Conservation (phyloP, 352 stramenopile species). For the Globisporangium solare region DNA sequence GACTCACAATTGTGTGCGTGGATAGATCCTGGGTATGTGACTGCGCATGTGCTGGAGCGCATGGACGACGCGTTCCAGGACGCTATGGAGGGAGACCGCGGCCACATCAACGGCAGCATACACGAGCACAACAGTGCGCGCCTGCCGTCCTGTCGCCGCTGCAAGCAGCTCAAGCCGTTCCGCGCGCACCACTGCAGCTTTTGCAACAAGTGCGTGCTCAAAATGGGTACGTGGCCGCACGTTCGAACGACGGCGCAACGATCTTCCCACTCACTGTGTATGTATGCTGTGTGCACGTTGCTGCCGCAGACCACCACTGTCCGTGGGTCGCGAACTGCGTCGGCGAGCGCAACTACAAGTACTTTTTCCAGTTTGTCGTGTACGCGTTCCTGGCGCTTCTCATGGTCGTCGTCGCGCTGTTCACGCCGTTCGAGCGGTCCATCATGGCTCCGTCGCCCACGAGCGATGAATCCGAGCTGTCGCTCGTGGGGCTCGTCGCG, state of each 20-base stretch:
- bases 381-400: slow-evolving; percentile 64
- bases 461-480: slow-evolving; percentile 25
- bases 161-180: slow-evolving; percentile 71
- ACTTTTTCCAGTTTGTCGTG: slow-evolving; percentile 81
- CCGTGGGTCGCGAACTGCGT: slow-evolving; percentile 92
- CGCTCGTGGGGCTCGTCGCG: slow-evolving; percentile 48
- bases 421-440: slow-evolving; percentile 40
- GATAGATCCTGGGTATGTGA: slow-evolving; percentile 80
- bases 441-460: slow-evolving; percentile 18
- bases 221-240: slow-evolving; percentile 86
- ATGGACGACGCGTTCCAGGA: slow-evolving; percentile 59
- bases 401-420: slow-evolving; percentile 55
- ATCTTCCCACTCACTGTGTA: too few relatives aligned
- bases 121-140: background rate
- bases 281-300: background rate
- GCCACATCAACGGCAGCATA: slow-evolving; percentile 10
- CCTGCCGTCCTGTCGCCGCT: slow-evolving; percentile 48
- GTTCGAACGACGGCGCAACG: too few relatives aligned
- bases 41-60: slow-evolving; percentile 45
- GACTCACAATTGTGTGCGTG: background rate
- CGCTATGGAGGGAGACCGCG: slow-evolving; percentile 42
- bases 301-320: slow-evolving; percentile 97
- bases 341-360: slow-evolving; percentile 83
- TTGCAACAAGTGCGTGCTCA: slow-evolving; percentile 79
- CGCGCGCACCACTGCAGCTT: slow-evolving; percentile 84